Conservation (phyloP, 83 land plant genomes). For the Picea abies region DNA sequence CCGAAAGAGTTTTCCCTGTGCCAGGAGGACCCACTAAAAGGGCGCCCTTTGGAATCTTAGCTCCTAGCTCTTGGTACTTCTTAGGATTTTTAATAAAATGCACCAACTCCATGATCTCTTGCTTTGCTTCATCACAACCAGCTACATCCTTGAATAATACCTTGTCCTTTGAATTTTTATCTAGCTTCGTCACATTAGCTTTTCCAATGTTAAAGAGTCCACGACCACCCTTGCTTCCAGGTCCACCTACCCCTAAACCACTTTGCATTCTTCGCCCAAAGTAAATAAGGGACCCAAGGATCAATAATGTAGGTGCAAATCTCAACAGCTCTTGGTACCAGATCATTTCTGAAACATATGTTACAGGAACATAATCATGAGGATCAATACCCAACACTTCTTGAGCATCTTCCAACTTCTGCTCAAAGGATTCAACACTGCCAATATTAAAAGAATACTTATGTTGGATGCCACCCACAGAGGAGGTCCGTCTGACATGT, state of each 20-base stretch:
- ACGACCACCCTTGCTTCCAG: conserved; percentile 71
- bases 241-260: conserved; percentile 77
- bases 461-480: conserved; percentile 42
- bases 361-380: conserved; percentile 89
- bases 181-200: conserved; percentile 87
- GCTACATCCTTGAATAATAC: conserved; percentile 55
- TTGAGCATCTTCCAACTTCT: conserved; percentile 97
- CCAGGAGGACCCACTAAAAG: conserved; percentile 59
- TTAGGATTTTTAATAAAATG: conserved; percentile 34
- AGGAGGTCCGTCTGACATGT: conserved; percentile 15
- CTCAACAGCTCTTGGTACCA: conserved; percentile 90
- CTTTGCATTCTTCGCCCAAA: conserved; percentile 84
- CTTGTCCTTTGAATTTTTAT: conserved; percentile 90
- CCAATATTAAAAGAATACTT: conserved; percentile 93
- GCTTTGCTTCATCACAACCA: conserved; percentile 43
- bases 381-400: conserved; percentile 78
- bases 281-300: conserved; percentile 68
- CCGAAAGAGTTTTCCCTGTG: conserved; percentile 47
- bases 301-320: conserved; percentile 78
- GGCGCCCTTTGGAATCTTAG: conserved; percentile 46
- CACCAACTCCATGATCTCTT: conserved; percentile 34
- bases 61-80: conserved; percentile 35
- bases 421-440: conserved; percentile 98
- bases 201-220: conserved; percentile 96
- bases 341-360: conserved; percentile 76